Conservation (phyloP, 2,329 filamentous ascomycete species). For the Pseudonectria foliicola region DNA sequence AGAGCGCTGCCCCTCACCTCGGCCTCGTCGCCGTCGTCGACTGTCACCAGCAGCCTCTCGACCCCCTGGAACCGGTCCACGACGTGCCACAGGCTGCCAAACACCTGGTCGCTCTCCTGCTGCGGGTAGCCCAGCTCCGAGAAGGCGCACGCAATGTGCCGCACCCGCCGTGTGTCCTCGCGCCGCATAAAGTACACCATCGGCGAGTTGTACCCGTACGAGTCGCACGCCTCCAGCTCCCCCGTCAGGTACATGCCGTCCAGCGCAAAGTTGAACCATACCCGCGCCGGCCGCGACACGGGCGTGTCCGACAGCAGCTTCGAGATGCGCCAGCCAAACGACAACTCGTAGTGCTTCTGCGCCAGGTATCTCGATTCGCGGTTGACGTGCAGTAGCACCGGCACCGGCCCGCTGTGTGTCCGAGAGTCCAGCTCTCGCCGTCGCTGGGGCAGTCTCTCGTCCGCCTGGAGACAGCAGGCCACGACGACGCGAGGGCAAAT, state of each 20-base stretch:
- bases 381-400: conserved; percentile 38
- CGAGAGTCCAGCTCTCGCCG: conserved; percentile 20
- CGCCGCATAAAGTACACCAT: conserved; percentile 41
- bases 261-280: conserved; percentile 41
- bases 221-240: conserved; percentile 41
- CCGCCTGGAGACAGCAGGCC: conserved; percentile 34
- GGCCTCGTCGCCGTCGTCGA: conserved; percentile 32
- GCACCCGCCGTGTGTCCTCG: conserved; percentile 37
- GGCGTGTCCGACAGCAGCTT: conserved; percentile 29
- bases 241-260: conserved; percentile 42
- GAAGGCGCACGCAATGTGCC: conserved; percentile 37
- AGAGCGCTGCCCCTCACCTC: conserved; percentile 23
- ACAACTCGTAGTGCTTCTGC: conserved; percentile 36
- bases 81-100: conserved; percentile 41
- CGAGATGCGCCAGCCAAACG: conserved; percentile 41
- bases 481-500: conserved; percentile 39
- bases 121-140: conserved; percentile 36
- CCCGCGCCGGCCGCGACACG: conserved; percentile 28
- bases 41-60: conserved; percentile 33
- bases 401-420: conserved; percentile 23
- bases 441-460: conserved; percentile 21
- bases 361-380: conserved; percentile 37
- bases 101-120: conserved; percentile 37
- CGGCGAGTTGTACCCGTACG: conserved; percentile 39
- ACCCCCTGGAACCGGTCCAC: conserved; percentile 36